Evolutionary conservation across 371 early-diverging fungal species (phyloP).

Genomic region (Blastocladiella emersonii): DNA sequence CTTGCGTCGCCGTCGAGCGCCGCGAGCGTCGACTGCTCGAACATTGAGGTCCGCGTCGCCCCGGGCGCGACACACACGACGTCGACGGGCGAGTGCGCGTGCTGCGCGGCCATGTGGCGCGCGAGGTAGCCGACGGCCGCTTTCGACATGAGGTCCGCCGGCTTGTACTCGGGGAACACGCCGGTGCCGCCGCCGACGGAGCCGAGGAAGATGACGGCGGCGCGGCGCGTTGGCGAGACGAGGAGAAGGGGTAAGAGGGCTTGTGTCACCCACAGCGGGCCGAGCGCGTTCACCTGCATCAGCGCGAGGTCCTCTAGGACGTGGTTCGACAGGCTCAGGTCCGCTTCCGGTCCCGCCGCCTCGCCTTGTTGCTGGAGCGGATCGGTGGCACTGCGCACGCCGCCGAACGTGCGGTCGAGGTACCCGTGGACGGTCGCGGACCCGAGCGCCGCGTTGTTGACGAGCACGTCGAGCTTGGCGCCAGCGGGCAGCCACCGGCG

Average conservation of each 20-base stretch:
- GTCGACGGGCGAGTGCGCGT: not conserved
- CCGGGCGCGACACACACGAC: not conserved
- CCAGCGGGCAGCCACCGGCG: not conserved
- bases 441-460: not conserved
- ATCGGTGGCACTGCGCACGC: too few relatives aligned
- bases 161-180: not conserved
- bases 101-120: not conserved
- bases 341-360: too few relatives aligned
- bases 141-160: slow-evolving; percentile 1
- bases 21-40: not conserved
- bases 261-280: not conserved
- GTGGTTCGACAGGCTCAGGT: not conserved
- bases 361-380: too few relatives aligned
- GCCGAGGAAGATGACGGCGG: slow-evolving; percentile 7
- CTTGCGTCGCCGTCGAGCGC: not conserved
- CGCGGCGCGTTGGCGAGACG: not conserved
- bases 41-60: not conserved
- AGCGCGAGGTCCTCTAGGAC: not conserved
- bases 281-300: not conserved
- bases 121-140: not conserved
- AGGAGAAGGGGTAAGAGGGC: not conserved
- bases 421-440: not conserved
- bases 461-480: not conserved
- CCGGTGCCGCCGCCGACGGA: not conserved
- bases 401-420: too few relatives aligned